phyloP scores from a whole-genome alignment of 352 stramenopile genomes.

The Phytophthora aleatoria region DNA sequence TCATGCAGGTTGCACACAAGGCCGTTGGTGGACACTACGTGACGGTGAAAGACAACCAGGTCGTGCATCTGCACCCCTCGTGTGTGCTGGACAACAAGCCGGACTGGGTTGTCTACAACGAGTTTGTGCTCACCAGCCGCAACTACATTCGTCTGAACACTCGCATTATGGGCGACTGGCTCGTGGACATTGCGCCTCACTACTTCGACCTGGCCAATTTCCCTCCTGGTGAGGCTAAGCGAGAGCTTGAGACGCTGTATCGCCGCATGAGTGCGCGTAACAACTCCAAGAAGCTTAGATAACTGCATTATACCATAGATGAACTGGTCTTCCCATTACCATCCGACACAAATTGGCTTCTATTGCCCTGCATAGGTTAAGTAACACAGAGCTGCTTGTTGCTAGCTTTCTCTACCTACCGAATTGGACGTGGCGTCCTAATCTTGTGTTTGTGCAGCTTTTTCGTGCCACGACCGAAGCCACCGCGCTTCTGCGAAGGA shows the following conservation, averaged over 20 bases:
- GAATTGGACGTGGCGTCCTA: conserved; percentile 31
- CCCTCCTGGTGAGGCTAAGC: conserved; percentile 95
- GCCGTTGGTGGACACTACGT: conserved; percentile 93
- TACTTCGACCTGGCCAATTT: conserved; percentile 99
- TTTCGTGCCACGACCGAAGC: conserved; percentile 51
- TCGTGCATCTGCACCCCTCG: conserved; percentile 97
- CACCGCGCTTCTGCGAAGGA: conserved; percentile 19
- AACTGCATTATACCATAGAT: conserved; percentile 40
- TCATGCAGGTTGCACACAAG: conserved; percentile 97
- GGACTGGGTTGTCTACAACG: conserved; percentile 98
- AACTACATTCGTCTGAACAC: conserved; percentile 99
- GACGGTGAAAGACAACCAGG: conserved; percentile 99
- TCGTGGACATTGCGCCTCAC: conserved; percentile 94
- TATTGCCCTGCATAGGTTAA: conserved; percentile 10
- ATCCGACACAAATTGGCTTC: conserved; percentile 12
- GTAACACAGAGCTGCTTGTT: background rate
- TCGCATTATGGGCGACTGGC: conserved; percentile 92
- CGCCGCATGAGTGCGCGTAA: conserved; percentile 54
- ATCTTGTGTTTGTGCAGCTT: conserved; percentile 68
- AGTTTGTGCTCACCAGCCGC: conserved; percentile 98
- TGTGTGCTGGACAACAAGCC: conserved; percentile 96
- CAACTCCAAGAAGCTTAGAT: conserved; percentile 42
- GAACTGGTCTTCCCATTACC: conserved; percentile 20
- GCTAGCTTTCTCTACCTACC: conserved; percentile 5
- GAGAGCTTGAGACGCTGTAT: conserved; percentile 92